These are phyloP conservation scores for Eimeria zaria DNA, from an alignment of 169 alveolate species.

Conservation along the genomic window DNA sequence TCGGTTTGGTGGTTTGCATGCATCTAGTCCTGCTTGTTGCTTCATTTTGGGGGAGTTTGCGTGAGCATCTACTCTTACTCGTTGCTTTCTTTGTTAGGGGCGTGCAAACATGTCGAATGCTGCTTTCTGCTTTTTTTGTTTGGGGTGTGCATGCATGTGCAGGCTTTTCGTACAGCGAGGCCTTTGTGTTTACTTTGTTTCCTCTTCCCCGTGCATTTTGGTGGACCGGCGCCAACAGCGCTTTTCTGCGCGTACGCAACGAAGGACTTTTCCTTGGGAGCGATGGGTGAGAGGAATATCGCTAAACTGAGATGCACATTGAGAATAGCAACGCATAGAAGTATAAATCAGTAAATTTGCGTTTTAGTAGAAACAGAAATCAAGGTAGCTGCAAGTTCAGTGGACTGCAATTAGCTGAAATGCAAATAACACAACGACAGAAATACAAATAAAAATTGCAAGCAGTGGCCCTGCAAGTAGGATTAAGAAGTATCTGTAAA, in stretches of 20 bases:
- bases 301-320: not conserved
- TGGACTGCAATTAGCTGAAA: not conserved
- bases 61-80: too few relatives aligned
- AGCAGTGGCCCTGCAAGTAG: not conserved
- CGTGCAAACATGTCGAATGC: not conserved
- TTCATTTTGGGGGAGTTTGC: too few relatives aligned
- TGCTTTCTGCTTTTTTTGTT: not conserved
- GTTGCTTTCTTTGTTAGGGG: not conserved
- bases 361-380: not conserved
- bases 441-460: not conserved
- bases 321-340: not conserved
- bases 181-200: conserved; percentile 54
- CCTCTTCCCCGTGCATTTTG: conserved; percentile 69
- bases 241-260: conserved; percentile 28
- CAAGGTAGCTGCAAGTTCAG: not conserved
- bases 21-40: too few relatives aligned
- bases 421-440: not conserved
- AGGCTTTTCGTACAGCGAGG: conserved; percentile 47
- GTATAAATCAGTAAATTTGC: not conserved
- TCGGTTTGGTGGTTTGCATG: too few relatives aligned
- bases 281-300: conserved; percentile 25
- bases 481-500: not conserved
- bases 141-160: not conserved
- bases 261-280: conserved; percentile 48
- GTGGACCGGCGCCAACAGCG: conserved; percentile 77